Evolutionary conservation across 495 filamentous ascomycete species (phyloP).

Genomic region (Annulohypoxylon moriforme): DNA sequence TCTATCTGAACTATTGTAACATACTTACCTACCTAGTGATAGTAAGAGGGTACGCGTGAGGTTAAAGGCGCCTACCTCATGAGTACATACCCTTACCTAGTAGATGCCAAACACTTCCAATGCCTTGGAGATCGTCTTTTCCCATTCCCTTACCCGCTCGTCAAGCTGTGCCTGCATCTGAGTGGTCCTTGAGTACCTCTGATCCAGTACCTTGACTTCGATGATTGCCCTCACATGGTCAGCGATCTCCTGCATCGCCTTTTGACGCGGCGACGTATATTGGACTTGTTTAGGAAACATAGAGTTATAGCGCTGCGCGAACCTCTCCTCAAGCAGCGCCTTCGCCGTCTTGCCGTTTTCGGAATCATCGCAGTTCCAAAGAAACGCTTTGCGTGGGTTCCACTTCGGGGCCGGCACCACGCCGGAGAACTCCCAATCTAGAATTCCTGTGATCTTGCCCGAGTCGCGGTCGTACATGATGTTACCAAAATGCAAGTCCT

Average conservation of each 20-base stretch:
- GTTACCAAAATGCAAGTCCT: conserved; percentile 55
- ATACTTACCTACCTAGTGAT: too few relatives aligned
- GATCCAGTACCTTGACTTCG: conserved; percentile 24
- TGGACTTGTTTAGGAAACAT: background rate
- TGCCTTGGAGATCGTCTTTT: background rate
- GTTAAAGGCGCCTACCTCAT: background rate
- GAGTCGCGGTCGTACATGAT: conserved; percentile 47
- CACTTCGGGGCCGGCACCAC: conserved; percentile 49
- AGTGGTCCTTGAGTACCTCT: background rate
- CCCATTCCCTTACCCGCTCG: background rate
- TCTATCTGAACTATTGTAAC: too few relatives aligned
- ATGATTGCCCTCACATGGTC: conserved; percentile 39
- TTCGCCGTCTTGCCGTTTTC: background rate
- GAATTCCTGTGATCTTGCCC: conserved; percentile 48
- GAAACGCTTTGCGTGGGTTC: conserved; percentile 49
- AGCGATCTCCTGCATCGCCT: conserved; percentile 4
- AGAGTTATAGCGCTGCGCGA: conserved; percentile 24
- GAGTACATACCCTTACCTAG: too few relatives aligned
- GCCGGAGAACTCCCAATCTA: conserved; percentile 56
- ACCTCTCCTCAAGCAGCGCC: background rate
- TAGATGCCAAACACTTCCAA: background rate
- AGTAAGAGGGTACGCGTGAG: too few relatives aligned
- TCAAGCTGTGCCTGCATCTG: background rate
- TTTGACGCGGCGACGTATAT: background rate
- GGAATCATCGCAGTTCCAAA: conserved; percentile 42